Percentiles rank a stretch among this genome's conserved stretches.
These are phyloP conservation scores for Podospora didyma DNA, from an alignment of 495 filamentous ascomycete species.

Conservation along the genomic window DNA sequence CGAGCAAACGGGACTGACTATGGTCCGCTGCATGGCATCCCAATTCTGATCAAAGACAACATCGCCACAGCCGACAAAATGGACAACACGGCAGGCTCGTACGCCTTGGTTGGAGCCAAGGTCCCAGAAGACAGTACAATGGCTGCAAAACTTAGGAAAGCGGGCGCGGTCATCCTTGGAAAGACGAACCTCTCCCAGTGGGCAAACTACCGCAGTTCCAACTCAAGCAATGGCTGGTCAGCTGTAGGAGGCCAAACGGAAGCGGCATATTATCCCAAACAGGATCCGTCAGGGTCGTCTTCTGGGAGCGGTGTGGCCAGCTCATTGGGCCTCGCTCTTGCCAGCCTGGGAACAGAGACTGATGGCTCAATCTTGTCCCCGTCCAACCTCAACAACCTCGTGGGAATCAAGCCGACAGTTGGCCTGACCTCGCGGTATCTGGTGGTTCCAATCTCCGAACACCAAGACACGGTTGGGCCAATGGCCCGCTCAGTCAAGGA, in stretches of 20 bases:
- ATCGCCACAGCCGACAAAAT: slow-evolving; percentile 66
- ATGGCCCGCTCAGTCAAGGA: slow-evolving; percentile 64
- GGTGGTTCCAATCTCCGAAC: slow-evolving; percentile 59
- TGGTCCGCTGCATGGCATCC: slow-evolving; percentile 61
- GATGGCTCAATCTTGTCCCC: slow-evolving; percentile 37
- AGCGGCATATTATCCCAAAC: slow-evolving; percentile 38
- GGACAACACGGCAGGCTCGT: slow-evolving; percentile 57
- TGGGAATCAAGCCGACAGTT: slow-evolving; percentile 63
- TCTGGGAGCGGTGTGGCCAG: slow-evolving; percentile 21
- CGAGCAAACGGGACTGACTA: slow-evolving; percentile 18
- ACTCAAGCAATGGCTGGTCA: slow-evolving; percentile 43
- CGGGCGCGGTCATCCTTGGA: slow-evolving; percentile 48
- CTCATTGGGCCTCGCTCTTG: slow-evolving; percentile 32
- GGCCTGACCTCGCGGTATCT: slow-evolving; percentile 59
- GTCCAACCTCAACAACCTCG: slow-evolving; percentile 38
- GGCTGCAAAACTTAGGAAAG: slow-evolving; percentile 43
- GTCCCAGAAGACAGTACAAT: slow-evolving; percentile 44
- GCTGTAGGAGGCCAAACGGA: slow-evolving; percentile 39
- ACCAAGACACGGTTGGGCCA: slow-evolving; percentile 63
- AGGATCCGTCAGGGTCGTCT: slow-evolving; percentile 33
- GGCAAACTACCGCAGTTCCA: slow-evolving; percentile 34
- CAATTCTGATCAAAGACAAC: slow-evolving; percentile 68
- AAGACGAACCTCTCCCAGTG: slow-evolving; percentile 42
- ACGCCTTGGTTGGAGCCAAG: slow-evolving; percentile 48
- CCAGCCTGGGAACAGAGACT: slow-evolving; percentile 35